Percentiles rank a stretch among this genome's conserved stretches.
These are phyloP conservation scores for Prunella vulgaris DNA, from an alignment of 257 asterid species.

Conservation along the genomic window DNA sequence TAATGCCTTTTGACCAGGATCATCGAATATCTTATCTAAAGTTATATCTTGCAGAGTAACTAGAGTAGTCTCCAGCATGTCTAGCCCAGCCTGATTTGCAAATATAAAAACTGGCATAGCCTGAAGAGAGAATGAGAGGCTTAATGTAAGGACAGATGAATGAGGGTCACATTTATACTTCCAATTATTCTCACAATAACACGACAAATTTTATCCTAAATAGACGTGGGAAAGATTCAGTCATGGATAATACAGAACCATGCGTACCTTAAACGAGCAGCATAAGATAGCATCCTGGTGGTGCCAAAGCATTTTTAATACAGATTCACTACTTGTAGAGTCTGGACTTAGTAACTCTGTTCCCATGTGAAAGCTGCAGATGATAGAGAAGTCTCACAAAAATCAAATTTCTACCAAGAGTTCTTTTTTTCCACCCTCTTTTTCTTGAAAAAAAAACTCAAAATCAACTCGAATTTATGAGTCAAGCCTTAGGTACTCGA, in stretches of 20 bases:
- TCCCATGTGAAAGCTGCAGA: conserved; percentile 65
- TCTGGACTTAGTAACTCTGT: conserved; percentile 56
- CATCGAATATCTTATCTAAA: conserved; percentile 73
- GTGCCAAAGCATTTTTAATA: conserved; percentile 72
- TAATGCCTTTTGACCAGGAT: conserved; percentile 59
- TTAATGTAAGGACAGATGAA: no score
- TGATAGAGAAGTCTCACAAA: neutral
- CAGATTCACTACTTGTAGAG: conserved; percentile 40
- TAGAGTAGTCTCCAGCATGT: conserved; percentile 86
- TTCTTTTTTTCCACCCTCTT: no score
- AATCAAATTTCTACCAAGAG: no score
- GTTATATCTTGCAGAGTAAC: conserved; percentile 80
- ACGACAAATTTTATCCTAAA: neutral
- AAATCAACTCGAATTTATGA: no score
- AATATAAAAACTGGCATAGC: conserved; percentile 71
- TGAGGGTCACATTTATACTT: no score
- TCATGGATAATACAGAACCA: neutral
- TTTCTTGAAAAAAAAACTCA: no score
- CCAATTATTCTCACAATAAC: neutral
- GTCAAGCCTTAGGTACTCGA: no score
- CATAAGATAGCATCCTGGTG: conserved; percentile 85
- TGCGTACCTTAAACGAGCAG: conserved; percentile 80
- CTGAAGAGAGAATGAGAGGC: conserved; percentile 24
- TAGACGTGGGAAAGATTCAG: neutral
- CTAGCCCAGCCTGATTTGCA: conserved; percentile 84